Conservation (phyloP, 208 protist species). For the Trypanosoma cruzi region DNA sequence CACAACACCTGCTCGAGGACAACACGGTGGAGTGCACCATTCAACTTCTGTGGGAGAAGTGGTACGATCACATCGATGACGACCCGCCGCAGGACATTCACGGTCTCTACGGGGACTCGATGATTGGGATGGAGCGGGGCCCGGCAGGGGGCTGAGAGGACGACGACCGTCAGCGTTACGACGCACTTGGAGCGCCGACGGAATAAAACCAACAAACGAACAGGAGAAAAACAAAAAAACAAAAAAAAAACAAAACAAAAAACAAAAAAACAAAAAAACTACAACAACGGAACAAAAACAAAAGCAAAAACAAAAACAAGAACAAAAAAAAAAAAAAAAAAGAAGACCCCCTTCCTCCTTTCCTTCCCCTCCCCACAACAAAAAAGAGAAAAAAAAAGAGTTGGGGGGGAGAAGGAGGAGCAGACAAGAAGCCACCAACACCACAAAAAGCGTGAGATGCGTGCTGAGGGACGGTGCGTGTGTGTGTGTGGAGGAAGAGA, state of each 20-base stretch:
- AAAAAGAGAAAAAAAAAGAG: not conserved
- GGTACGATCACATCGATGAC: constrained; percentile 67
- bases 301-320: not conserved
- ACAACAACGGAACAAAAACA: not conserved
- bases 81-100: constrained; percentile 63
- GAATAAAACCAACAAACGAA: not conserved
- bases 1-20: constrained; percentile 27
- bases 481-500: not conserved
- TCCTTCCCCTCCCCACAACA: not conserved
- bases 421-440: not conserved
- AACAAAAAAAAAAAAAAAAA: constrained; percentile 1
- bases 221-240: constrained; percentile 15
- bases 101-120: constrained; percentile 20
- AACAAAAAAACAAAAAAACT: constrained; percentile 2
- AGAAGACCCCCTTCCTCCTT: no score
- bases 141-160: not conserved
- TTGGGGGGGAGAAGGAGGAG: no score
- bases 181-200: no score
- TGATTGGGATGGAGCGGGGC: not conserved
- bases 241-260: constrained; percentile 19
- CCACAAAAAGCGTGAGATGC: not conserved
- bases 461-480: not conserved
- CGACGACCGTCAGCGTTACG: no score
- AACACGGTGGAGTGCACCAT: constrained; percentile 56
- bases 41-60: constrained; percentile 64